Conservation (phyloP, 106 monocot genomes). For the Dendrobium catenatum region DNA sequence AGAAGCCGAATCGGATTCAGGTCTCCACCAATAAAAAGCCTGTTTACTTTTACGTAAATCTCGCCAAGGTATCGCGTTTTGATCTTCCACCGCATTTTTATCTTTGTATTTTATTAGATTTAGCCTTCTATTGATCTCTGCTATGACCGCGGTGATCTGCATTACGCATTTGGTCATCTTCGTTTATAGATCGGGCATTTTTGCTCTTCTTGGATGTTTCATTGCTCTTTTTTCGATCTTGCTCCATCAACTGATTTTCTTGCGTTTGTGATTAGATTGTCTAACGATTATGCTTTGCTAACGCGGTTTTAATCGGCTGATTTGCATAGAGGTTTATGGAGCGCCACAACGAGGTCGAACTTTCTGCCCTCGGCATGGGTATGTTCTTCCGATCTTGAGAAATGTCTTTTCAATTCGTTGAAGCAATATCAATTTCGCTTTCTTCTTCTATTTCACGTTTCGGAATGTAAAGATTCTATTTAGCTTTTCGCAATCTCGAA, state of each 20-base stretch:
- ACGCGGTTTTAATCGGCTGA: not conserved
- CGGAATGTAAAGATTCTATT: not conserved
- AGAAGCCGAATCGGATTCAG: constrained; percentile 61
- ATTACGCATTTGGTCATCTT: not conserved
- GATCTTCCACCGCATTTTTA: not conserved
- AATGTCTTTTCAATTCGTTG: too few species aligned
- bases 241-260: not conserved
- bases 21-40: constrained; percentile 78
- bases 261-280: not conserved
- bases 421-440: not conserved
- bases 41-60: constrained; percentile 78
- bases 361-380: constrained; percentile 82
- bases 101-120: not conserved
- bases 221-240: not conserved
- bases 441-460: not conserved
- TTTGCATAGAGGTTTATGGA: constrained; percentile 49
- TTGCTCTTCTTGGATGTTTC: not conserved
- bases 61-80: constrained; percentile 55
- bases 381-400: constrained; percentile 2
- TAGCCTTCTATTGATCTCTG: not conserved
- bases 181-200: not conserved
- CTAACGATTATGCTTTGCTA: not conserved
- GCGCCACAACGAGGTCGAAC: constrained; percentile 58
- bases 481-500: not conserved
- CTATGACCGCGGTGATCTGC: not conserved